These are phyloP conservation scores for Periglandula ipomoeae DNA, from an alignment of 2,329 filamentous ascomycete species.

Conservation along the genomic window DNA sequence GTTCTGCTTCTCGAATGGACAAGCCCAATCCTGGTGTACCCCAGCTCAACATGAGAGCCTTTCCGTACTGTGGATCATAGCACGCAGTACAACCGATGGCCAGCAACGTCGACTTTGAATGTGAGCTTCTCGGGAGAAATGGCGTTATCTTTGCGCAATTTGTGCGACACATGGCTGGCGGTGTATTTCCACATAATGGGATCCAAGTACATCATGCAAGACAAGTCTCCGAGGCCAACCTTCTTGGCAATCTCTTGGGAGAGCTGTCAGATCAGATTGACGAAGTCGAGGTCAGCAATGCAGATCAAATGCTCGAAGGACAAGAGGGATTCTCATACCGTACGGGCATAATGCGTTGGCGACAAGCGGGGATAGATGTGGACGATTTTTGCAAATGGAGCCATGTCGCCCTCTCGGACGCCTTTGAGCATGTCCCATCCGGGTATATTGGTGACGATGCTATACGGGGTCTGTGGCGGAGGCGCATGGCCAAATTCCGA, in stretches of 20 bases:
- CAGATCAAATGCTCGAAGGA: too few relatives aligned
- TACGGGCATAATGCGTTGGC: slow-evolving; percentile 27
- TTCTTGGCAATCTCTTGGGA: slow-evolving; percentile 25
- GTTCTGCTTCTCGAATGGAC: slow-evolving; percentile 35
- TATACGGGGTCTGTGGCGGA: slow-evolving; percentile 37
- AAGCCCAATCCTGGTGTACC: slow-evolving; percentile 35
- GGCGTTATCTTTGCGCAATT: slow-evolving; percentile 24
- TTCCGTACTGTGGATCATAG: slow-evolving; percentile 27
- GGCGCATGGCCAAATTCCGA: slow-evolving; percentile 34
- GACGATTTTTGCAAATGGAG: slow-evolving; percentile 24
- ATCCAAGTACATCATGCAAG: slow-evolving; percentile 22
- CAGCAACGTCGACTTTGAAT: slow-evolving; percentile 32
- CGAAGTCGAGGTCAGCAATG: too few relatives aligned
- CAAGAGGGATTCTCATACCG: slow-evolving; percentile 19
- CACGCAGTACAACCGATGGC: slow-evolving; percentile 34
- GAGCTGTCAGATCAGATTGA: slow-evolving; percentile 21
- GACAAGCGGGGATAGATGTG: slow-evolving; percentile 39
- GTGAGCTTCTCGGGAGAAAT: slow-evolving; percentile 25
- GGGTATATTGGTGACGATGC: slow-evolving; percentile 35
- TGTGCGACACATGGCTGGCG: slow-evolving; percentile 22
- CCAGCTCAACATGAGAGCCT: slow-evolving; percentile 34
- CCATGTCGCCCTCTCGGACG: slow-evolving; percentile 32
- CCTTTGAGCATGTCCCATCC: slow-evolving; percentile 31
- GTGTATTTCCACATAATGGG: slow-evolving; percentile 22
- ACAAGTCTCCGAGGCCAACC: slow-evolving; percentile 18